Base-by-base conservation (phyloP, 805 yeast species). In the Hanseniaspora guilliermondii region DNA sequence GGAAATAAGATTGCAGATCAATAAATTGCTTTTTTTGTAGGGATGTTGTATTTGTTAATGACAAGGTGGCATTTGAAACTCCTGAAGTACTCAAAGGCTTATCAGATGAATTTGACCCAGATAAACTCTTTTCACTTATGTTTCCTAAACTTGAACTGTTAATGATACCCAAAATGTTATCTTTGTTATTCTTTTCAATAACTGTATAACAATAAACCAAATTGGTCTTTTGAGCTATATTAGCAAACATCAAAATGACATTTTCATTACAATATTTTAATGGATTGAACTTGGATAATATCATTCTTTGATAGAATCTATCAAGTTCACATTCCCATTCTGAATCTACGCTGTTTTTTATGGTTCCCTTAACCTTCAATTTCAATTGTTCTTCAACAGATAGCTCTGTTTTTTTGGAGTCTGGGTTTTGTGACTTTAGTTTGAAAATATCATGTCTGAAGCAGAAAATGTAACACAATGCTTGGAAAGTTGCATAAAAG, bases 1-100 rank as follows among this genome's bases (percentile, higher is more conserved):
- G 98, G 68, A 91, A 91, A 65, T 87, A 91, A n/a, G 93, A 88
- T 65, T 89, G 96, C 52, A 91, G 73, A 62, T 87, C 95, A 60
- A 85, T 76, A 63, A 86, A 87, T 63, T 88, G 96, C 64, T 85
- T 89, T 62, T 82, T 82, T 54, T 79, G 78, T 32, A 75, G 74
- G 59, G 78, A 73, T 53, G 75, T 49, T 19, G 48, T 74, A 60
- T 69, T 65, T 9, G 64, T 56, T 4, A 49, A 12, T 7, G 66
- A 60, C 33, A 63, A 57, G 30, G 62, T 70, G 64, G 33, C 62
- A 63, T 47, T 53, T 33, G 6, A 53, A 39, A 25, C 46, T 47
- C 46, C 46, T 2, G 35, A 42, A n/a, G 56, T 37, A 19, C 21
- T 69, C 62, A 57, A 16, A 5, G 27, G 7, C 17, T 39, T 39